Base-by-base conservation (phyloP, 108 stramenopile species). In the Nannochloropsis gaditana region DNA sequence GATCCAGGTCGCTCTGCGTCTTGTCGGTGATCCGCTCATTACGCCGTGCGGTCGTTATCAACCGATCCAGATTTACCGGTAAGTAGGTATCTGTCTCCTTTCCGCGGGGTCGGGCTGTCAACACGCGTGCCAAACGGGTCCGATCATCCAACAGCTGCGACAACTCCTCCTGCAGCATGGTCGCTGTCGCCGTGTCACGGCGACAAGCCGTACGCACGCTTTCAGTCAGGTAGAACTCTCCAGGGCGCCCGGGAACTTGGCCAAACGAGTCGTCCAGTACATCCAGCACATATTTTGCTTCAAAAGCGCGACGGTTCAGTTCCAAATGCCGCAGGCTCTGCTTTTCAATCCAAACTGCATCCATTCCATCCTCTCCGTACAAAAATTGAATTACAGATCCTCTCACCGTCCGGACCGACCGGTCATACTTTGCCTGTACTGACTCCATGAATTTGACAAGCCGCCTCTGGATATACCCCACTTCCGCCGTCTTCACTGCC, bases 361-460 rank as follows among this genome's bases (percentile, higher is more conserved):
- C 97, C 97, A 98, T 98, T 19, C 99, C 99, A 90, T 99, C 99
- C 89, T 99, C 99, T 83, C 99, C 99, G 89, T 98, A 99, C 81
- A 98, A 90, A 90, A 99, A 99, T 88, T 99, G 99, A 11, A 99
- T 95, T 87, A 99, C 94, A 83, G 95, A 92, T 21, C 96, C 96
- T 41, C 92, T 90, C 31, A 88, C 84, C 21, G 86, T 99, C 85
- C 99, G 94, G 43, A 99, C 90, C 43, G 97, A 98, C 83, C 96
- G 95, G 89, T 99, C 99, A 90, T 99, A 99, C 85, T 95, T 88
- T 11, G 96, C 96, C 94, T 94, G 96, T 21, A 98, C 94, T 43
- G 96, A 96, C 90, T 99, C 99, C 94, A 99, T 95, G 21, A 95
- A 95, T 92, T 99, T 99, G 43, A 99, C 97, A 59, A 99, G 93